Evolutionary conservation across 305 asterid species (phyloP).

Genomic region (Fraxinus sp.): DNA sequence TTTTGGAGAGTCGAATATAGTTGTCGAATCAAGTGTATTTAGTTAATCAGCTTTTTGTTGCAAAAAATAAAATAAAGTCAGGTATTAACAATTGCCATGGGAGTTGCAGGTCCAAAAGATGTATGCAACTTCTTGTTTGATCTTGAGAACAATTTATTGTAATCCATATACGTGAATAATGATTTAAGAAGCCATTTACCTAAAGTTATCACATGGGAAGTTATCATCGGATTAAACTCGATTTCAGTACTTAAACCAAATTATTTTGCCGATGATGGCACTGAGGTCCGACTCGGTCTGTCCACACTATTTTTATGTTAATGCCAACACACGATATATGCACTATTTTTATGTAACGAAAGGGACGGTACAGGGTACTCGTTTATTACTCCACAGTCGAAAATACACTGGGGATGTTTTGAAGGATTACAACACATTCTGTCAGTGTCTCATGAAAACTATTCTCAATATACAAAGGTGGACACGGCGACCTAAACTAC

Average conservation of each 20-base stretch:
- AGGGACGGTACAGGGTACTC: not conserved
- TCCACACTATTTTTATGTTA: not conserved
- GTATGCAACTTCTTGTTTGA: not conserved
- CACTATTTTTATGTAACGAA: not conserved
- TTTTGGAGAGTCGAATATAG: not conserved
- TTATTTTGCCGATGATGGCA: not conserved
- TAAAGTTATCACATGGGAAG: not conserved
- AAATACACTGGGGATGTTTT: not conserved
- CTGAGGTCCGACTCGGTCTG: not conserved
- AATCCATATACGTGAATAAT: not conserved
- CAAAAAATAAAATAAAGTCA: not conserved
- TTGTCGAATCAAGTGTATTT: not conserved
- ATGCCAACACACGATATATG: not conserved
- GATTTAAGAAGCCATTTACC: not conserved
- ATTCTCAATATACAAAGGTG: not conserved
- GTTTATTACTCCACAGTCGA: not conserved
- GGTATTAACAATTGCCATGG: not conserved
- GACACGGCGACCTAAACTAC: not conserved
- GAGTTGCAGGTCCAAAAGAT: not conserved
- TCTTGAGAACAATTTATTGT: not conserved
- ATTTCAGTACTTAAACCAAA: not conserved
- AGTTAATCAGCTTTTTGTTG: not conserved
- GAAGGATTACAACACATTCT: not conserved
- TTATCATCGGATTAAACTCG: not conserved
- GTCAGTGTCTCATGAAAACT: not conserved